These are phyloP conservation scores for Clarireedia hainanense DNA, from an alignment of 2,329 filamentous ascomycete species.

Conservation along the genomic window DNA sequence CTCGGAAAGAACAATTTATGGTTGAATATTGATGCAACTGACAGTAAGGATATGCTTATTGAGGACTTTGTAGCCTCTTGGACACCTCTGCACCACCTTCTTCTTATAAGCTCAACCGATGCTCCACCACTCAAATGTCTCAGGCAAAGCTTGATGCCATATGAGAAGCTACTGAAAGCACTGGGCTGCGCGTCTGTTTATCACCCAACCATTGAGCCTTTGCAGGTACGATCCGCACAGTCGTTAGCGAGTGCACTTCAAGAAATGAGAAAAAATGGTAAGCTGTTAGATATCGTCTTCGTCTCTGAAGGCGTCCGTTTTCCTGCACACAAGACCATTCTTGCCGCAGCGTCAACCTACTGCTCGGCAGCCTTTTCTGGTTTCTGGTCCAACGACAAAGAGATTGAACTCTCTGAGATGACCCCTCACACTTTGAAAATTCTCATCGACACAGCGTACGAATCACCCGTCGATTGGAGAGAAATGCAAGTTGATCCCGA, in stretches of 20 bases:
- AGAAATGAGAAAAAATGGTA: neutral
- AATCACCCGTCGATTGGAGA: neutral
- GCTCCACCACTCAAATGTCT: conserved; percentile 18
- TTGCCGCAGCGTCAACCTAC: neutral
- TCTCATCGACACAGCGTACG: neutral
- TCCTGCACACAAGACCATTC: neutral
- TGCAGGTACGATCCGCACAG: neutral
- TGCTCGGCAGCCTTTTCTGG: neutral
- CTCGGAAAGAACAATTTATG: conserved; percentile 3
- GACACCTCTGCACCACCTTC: conserved; percentile 15
- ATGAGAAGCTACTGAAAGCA: conserved; percentile 17
- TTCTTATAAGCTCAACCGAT: conserved; percentile 22
- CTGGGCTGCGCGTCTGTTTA: conserved; percentile 19
- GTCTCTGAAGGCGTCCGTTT: neutral
- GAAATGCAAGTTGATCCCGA: conserved; percentile 6
- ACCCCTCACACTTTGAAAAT: neutral
- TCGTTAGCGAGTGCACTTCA: conserved; percentile 7
- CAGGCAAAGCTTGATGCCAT: conserved; percentile 15
- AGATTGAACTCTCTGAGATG: neutral
- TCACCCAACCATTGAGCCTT: conserved; percentile 15
- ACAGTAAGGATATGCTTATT: neutral
- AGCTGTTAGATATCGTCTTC: conserved; percentile 2
- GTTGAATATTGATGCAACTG: conserved; percentile 16
- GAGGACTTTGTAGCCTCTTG: conserved; percentile 16
- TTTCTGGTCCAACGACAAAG: neutral